Evolutionary conservation across 2,329 filamentous ascomycete genomes (phyloP).

Genomic region (Sporothrix brunneoviolacea): DNA sequence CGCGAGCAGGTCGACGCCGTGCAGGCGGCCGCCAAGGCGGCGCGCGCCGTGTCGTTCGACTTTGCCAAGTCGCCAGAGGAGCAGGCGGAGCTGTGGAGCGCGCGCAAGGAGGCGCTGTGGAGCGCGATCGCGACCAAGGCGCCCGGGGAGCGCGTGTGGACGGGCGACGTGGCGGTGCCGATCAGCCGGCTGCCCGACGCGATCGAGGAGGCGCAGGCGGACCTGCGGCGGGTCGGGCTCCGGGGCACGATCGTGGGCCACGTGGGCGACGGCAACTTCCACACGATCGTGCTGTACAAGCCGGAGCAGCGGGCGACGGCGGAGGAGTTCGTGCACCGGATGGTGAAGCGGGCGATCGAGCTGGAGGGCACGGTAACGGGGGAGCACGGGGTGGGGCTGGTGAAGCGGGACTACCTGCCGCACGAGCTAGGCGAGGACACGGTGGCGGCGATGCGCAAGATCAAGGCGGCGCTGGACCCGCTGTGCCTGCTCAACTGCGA

Average conservation of each 20-base stretch:
- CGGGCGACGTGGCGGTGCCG: slow-evolving; percentile 78
- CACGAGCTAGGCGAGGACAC: slow-evolving; percentile 70
- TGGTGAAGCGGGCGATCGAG: slow-evolving; percentile 81
- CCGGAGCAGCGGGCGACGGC: slow-evolving; percentile 60
- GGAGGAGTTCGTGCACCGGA: slow-evolving; percentile 67
- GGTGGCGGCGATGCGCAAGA: slow-evolving; percentile 78
- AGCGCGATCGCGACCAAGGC: slow-evolving; percentile 63
- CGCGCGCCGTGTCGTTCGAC: slow-evolving; percentile 64
- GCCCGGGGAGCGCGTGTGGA: slow-evolving; percentile 71
- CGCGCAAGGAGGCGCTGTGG: slow-evolving; percentile 79
- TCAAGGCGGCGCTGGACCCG: slow-evolving; percentile 76
- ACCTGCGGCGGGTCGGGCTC: slow-evolving; percentile 62
- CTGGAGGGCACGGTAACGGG: slow-evolving; percentile 81
- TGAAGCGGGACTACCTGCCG: slow-evolving; percentile 76
- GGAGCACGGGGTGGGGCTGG: slow-evolving; percentile 76
- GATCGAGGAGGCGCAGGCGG: slow-evolving; percentile 70
- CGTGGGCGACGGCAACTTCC: slow-evolving; percentile 65
- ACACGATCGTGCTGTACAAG: slow-evolving; percentile 54
- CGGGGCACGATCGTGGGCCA: slow-evolving; percentile 67
- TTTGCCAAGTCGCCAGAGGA: slow-evolving; percentile 65
- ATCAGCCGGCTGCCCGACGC: slow-evolving; percentile 66
- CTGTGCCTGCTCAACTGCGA: slow-evolving; percentile 63
- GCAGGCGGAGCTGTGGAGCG: slow-evolving; percentile 72
- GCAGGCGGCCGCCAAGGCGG: slow-evolving; percentile 51
- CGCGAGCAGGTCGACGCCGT: slow-evolving; percentile 73